Evolutionary conservation across 345 rosid genomes (phyloP).

Genomic region (Stellera chamaejasme): DNA sequence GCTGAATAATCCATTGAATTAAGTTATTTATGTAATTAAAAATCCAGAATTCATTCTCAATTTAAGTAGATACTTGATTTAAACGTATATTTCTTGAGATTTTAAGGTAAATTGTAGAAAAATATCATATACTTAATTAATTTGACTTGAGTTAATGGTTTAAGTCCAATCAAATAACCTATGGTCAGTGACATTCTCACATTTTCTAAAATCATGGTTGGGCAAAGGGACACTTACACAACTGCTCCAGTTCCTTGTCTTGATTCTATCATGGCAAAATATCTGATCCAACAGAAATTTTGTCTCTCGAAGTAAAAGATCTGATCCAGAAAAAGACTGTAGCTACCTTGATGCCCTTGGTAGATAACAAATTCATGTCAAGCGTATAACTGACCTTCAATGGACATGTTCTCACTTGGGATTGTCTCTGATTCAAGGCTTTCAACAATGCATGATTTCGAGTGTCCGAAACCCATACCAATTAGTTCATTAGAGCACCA

Average conservation of each 20-base stretch:
- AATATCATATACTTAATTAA: too few species aligned
- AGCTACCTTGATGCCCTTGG: too few species aligned
- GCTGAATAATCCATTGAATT: too few species aligned
- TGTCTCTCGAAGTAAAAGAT: not conserved
- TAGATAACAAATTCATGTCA: not conserved
- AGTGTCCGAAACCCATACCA: constrained; percentile 4
- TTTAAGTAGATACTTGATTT: too few species aligned
- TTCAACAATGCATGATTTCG: not conserved
- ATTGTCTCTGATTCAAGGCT: not conserved
- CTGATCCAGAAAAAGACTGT: too few species aligned
- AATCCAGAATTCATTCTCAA: too few species aligned
- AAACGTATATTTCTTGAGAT: too few species aligned
- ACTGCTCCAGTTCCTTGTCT: not conserved
- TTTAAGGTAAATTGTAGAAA: too few species aligned
- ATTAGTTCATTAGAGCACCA: constrained; percentile 22
- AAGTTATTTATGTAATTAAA: too few species aligned
- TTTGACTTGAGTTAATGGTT: too few species aligned
- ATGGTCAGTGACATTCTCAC: too few species aligned
- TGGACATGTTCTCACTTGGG: not conserved
- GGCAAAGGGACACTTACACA: not conserved
- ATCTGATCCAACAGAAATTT: not conserved
- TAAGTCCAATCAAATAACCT: too few species aligned
- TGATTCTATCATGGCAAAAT: not conserved
- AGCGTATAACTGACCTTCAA: not conserved
- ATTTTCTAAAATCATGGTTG: not conserved